Evolutionary conservation across 2,329 filamentous ascomycete species (phyloP), one percentile per base, ranked within the genome.

Genomic region (Thermoascus crustaceus): DNA sequence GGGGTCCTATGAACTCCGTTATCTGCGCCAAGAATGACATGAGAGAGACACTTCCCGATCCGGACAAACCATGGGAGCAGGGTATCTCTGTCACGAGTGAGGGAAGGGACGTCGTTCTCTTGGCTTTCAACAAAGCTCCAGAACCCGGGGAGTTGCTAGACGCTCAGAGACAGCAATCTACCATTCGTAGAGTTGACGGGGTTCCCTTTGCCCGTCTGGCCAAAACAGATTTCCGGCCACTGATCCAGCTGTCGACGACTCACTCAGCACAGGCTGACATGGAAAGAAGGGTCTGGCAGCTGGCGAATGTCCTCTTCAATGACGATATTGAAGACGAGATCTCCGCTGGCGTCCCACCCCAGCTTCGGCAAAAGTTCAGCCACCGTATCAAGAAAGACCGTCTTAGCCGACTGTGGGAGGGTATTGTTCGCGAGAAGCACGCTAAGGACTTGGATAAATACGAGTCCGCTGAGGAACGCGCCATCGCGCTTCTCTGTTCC

Each of bases 291-390:
- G 78, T 91, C 1, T 98, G 93, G 91, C 75, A 85, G 41, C 69
- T 98, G 22, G 81, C 85, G 1, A 83, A 84, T 38, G 80, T 95
- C 23, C 72, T 98, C 3, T 98, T 94, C 52, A 87, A 94, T 45
- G 69, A 78, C n/a, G 58, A 66, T 7, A 61, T 67, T 13, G 58
- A 68, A 21, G 63, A 68, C 33, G 61, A 68, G 35, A 64, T 67
- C 21, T 67, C 62, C 7, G 54, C 52, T 3, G 58, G 58, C 22
- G 57, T 69, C 14, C 63, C 62, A 13, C 44, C 51, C 11, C 49
- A 60, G 26, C 46, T 68, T 32, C 56, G 58, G 24, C 37, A 54
- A 1, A 57, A 61, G 24, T 69, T 60, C 35, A 47, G 54, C 4
- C 55, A 62, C 40, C 66, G 66, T 13, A 65, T 71, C 35, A 67